phyloP scores from a whole-genome alignment of 163 green algal genomes.

The Chlorella variabilis region DNA sequence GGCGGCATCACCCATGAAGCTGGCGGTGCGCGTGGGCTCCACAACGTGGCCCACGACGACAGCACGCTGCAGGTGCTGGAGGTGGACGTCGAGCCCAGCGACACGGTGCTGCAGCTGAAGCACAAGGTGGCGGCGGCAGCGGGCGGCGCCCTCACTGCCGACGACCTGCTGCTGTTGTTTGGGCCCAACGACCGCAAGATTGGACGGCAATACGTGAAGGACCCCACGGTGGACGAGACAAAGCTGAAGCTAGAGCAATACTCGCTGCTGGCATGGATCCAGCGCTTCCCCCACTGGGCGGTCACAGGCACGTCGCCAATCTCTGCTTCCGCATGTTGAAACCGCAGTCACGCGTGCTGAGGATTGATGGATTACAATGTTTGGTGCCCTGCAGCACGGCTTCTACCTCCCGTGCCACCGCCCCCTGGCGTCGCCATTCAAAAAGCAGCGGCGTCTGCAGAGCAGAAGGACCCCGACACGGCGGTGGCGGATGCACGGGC shows the following conservation, averaged over 20 bases:
- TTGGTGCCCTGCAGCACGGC: background rate
- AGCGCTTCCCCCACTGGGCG: constrained; percentile 63
- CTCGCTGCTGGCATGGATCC: constrained; percentile 57
- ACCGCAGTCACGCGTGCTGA: too few relatives aligned
- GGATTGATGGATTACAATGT: too few relatives aligned
- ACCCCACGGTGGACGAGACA: constrained; percentile 63
- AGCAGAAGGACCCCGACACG: constrained; percentile 59
- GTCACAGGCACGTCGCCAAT: constrained; percentile 41
- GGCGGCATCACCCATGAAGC: background rate
- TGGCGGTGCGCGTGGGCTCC: background rate
- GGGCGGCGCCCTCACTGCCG: constrained; percentile 41
- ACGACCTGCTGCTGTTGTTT: constrained; percentile 61
- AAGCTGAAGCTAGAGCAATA: constrained; percentile 47
- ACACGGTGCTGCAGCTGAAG: constrained; percentile 38
- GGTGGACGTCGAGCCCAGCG: background rate
- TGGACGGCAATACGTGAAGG: constrained; percentile 51
- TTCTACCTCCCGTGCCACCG: constrained; percentile 21
- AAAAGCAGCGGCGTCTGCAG: constrained; percentile 49
- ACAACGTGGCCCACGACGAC: background rate
- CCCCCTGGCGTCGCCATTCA: constrained; percentile 53
- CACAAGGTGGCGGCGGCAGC: constrained; percentile 41
- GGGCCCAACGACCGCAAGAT: constrained; percentile 56
- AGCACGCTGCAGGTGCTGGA: constrained; percentile 5
- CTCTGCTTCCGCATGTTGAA: background rate
- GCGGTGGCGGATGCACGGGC: constrained; percentile 53